A percentile compares a stretch with the other conserved stretches of the same genome.
Conservation (phyloP, 148 eudicot genomes). For the Polygonum aviculare region DNA sequence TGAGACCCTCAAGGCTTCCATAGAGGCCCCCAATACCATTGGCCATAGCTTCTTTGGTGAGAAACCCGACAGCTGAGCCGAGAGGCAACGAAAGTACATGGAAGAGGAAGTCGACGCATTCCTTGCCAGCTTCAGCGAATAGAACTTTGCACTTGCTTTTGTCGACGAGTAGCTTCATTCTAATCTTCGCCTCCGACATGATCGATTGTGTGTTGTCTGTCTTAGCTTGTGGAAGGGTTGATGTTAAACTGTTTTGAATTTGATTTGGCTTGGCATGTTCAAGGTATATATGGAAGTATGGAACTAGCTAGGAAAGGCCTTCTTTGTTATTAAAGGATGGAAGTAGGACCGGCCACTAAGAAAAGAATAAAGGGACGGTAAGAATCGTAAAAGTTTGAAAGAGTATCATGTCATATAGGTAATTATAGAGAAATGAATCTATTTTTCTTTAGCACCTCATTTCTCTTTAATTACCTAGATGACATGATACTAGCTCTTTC, state of each 20-base stretch:
- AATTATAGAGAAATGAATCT: neutral
- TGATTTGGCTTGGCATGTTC: too few relatives aligned
- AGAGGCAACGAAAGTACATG: neutral
- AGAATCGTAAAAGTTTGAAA: neutral
- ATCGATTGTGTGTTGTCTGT: neutral
- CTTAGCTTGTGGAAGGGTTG: too few relatives aligned
- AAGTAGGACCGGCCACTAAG: neutral
- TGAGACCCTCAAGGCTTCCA: neutral
- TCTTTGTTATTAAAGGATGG: neutral
- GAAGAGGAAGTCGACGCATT: slow-evolving; percentile 8
- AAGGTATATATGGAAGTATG: too few relatives aligned
- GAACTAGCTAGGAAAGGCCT: too few relatives aligned
- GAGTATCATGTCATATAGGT: neutral
- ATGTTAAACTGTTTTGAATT: too few relatives aligned
- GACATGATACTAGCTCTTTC: too few relatives aligned
- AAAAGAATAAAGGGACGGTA: slow-evolving; percentile 1
- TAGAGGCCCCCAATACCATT: slow-evolving; percentile 1
- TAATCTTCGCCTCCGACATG: neutral
- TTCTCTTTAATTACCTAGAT: too few relatives aligned
- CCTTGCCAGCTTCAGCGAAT: slow-evolving; percentile 9
- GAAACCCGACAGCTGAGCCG: neutral
- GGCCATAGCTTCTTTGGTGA: neutral
- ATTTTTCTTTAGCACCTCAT: too few relatives aligned
- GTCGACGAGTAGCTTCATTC: slow-evolving; percentile 7
- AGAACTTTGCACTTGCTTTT: neutral